Evolutionary conservation across 441 rosid genomes (phyloP).

Genomic region (Eutrema salsugineum): DNA sequence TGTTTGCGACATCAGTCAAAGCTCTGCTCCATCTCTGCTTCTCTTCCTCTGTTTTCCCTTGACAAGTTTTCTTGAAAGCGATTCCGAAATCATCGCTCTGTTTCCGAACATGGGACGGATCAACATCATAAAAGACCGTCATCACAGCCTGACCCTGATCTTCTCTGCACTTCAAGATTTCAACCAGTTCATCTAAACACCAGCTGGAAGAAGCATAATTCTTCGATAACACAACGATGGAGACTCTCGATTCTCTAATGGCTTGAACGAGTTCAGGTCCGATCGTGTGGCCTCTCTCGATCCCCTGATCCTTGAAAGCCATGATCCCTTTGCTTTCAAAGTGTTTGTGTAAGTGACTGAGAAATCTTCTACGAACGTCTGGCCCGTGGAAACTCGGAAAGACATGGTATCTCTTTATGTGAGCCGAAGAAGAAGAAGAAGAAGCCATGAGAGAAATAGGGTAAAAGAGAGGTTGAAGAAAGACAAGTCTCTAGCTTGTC

Average conservation of each 20-base stretch:
- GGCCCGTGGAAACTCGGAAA: not conserved
- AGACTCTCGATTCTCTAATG: not conserved
- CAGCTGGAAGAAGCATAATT: slow-evolving; percentile 7
- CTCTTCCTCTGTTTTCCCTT: not conserved
- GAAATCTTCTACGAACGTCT: not conserved
- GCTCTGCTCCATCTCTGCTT: slow-evolving; percentile 1
- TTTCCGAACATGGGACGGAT: not conserved
- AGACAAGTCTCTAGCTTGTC: too few species aligned
- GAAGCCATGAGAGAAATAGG: not conserved
- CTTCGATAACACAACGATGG: slow-evolving; percentile 1
- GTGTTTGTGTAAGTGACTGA: not conserved
- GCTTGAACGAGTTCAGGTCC: not conserved
- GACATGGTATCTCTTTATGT: not conserved
- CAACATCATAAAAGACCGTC: not conserved
- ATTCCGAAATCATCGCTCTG: not conserved
- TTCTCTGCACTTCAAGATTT: not conserved
- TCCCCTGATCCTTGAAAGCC: not conserved
- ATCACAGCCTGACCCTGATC: not conserved
- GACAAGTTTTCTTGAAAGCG: not conserved
- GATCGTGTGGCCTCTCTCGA: not conserved
- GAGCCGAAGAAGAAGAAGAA: not conserved
- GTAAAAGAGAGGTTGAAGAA: too few species aligned
- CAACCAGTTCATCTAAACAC: slow-evolving; percentile 8
- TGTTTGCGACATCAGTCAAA: not conserved
- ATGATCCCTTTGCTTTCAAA: not conserved